Evolutionary conservation across 805 yeast genomes (phyloP), one percentile per base, ranked within the genome.

Genomic region (Kazachstania martiniae): DNA sequence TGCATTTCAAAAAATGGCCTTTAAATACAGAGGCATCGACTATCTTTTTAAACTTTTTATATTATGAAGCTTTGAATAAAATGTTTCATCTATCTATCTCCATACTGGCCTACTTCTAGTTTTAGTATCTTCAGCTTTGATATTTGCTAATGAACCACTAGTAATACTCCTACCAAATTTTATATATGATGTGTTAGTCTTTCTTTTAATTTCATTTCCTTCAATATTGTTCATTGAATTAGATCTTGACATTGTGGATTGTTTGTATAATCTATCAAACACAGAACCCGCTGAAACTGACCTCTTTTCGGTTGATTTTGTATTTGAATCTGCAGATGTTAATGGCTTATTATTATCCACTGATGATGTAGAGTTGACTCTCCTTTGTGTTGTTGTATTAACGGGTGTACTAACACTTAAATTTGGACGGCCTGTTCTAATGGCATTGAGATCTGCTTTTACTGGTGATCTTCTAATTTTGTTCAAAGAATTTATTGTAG

Each of bases 181-280:
- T 3, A 37, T 34, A 28, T 34, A 31, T 3, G 35, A 12, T 29
- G 19, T 12, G 7, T 15, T 25, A 8, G 23, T 25, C 7, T 29
- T 28, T n/a, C 31, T 29, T 17, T 21, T 4, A 18, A 10, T n/a
- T n/a, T n/a, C 14, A 17, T 12, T 22, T 7, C 14, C 15, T 18
- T 17, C 28, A 22, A 29, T 27, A 27, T 38, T 36, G 13, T 37
- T 42, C 41, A 43, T 42, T 8, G 55, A 47, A 23, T 21, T 39
- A 7, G 51, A 43, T 29, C 48, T 34, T 8, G 51, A 43, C 8
- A 46, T 34, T 5, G 47, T 37, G 12, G 40, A 35, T 25, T 39
- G 46, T 17, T 42, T 34, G 30, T 48, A 48, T 12, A 48, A 38
- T 30, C 56, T 42, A 13, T 48, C 51, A 36, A 50, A 50, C 7